Conservation (phyloP, 805 yeast species). For the Metschnikowia arizonensis region DNA sequence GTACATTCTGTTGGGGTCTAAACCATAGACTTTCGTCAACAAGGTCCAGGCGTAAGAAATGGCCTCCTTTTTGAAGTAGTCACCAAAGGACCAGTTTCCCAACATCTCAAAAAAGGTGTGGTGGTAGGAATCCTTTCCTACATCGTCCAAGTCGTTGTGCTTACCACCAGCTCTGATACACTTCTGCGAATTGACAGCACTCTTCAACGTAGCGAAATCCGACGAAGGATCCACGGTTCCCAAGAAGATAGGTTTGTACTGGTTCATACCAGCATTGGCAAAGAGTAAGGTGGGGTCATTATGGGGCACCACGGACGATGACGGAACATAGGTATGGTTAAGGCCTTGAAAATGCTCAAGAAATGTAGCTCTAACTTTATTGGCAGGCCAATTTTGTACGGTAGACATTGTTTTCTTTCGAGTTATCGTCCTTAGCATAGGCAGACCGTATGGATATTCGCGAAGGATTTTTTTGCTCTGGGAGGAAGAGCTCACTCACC, state of each 20-base stretch:
- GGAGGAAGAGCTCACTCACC: background rate
- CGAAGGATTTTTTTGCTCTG: conserved; percentile 11
- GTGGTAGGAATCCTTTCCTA: conserved; percentile 95
- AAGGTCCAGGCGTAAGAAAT: conserved; percentile 87
- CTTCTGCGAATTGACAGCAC: conserved; percentile 95
- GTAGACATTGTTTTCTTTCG: conserved; percentile 17
- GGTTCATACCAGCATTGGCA: conserved; percentile 99
- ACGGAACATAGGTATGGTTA: conserved; percentile 79
- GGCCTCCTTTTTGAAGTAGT: conserved; percentile 95
- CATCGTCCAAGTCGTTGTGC: conserved; percentile 97
- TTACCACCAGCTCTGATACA: conserved; percentile 99
- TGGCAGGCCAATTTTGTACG: conserved; percentile 36
- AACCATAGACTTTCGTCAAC: conserved; percentile 78
- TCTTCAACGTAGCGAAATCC: conserved; percentile 74
- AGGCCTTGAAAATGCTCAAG: conserved; percentile 69
- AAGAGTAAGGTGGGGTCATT: conserved; percentile 96
- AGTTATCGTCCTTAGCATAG: conserved; percentile 19
- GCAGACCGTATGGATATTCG: background rate
- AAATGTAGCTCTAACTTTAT: conserved; percentile 76
- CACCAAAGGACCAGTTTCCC: conserved; percentile 99
- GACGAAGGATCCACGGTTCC: conserved; percentile 97
- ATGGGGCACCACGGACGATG: conserved; percentile 93
- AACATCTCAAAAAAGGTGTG: conserved; percentile 99
- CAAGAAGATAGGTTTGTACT: conserved; percentile 93
- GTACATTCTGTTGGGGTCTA: conserved; percentile 74